These are phyloP conservation scores for Guadua angustifolia DNA, from an alignment of 176 grass and related monocot genomes.

Conservation along the genomic window DNA sequence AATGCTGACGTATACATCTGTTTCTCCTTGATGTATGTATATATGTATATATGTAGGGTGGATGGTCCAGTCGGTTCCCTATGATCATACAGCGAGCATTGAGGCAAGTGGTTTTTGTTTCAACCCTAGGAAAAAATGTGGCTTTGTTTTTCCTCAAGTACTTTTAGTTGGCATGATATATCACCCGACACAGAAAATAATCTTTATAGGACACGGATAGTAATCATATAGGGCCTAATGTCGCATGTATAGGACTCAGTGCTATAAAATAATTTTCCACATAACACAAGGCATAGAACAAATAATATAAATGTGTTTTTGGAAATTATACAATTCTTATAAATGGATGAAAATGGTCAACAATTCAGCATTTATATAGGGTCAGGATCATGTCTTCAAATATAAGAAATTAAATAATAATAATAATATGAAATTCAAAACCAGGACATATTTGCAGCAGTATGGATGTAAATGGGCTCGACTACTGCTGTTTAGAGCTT, in stretches of 20 bases:
- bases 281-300: no score
- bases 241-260: no score
- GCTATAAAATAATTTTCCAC: no score
- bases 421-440: background rate
- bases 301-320: background rate
- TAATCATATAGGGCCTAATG: no score
- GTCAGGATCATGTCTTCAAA: background rate
- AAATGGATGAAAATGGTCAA: background rate
- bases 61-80: constrained; percentile 47
- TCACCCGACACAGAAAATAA: background rate
- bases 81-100: constrained; percentile 59
- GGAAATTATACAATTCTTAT: background rate
- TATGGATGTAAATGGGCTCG: background rate
- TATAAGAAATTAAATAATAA: background rate
- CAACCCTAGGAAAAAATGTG: background rate
- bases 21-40: background rate
- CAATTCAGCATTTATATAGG: background rate
- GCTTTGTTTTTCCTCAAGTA: background rate
- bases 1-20: background rate
- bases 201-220: background rate
- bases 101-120: constrained; percentile 48
- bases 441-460: background rate
- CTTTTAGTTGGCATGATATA: background rate
- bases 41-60: background rate
- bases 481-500: background rate